Evolutionary conservation across 176 grass and related monocot species (phyloP).

Genomic region (Eragrostis curvula): DNA sequence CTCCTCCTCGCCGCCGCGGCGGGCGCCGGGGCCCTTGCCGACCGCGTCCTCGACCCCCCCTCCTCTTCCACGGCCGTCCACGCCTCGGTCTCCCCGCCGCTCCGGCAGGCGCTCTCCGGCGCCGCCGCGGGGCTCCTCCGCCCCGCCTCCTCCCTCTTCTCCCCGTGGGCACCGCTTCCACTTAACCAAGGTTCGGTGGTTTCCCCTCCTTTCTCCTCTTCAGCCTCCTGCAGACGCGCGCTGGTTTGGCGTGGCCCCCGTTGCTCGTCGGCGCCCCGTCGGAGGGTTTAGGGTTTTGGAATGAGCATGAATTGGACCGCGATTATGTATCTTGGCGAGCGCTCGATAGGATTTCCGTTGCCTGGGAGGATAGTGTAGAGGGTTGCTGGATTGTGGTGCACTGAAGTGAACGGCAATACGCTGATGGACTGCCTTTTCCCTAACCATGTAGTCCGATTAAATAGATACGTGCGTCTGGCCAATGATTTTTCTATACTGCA

Average conservation of each 20-base stretch:
- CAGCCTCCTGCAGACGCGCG: too few species aligned
- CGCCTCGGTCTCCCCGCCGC: constrained; percentile 7
- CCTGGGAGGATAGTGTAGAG: not conserved
- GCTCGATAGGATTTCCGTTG: not conserved
- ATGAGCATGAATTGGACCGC: too few species aligned
- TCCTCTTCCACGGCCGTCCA: not conserved
- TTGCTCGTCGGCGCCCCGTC: not conserved
- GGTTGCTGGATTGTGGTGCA: not conserved
- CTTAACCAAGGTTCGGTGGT: constrained; percentile 8
- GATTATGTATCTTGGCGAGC: not conserved
- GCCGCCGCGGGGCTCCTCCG: constrained; percentile 29
- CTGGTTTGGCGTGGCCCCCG: not conserved
- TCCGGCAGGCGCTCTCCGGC: constrained; percentile 18
- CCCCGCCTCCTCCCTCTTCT: constrained; percentile 11
- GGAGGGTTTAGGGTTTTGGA: not conserved
- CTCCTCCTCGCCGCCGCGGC: constrained; percentile 29
- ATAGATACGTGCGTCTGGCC: not conserved
- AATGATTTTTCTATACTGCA: too few species aligned
- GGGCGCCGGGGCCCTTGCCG: not conserved
- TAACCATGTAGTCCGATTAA: not conserved
- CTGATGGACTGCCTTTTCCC: not conserved
- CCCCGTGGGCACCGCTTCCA: not conserved
- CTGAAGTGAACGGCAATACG: not conserved
- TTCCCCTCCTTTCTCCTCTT: not conserved
- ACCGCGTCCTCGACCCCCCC: not conserved